Percentiles rank a stretch among this genome's conserved stretches.
These are phyloP conservation scores for Barnettozyma siamensis DNA, from an alignment of 805 yeast species.

Conservation along the genomic window DNA sequence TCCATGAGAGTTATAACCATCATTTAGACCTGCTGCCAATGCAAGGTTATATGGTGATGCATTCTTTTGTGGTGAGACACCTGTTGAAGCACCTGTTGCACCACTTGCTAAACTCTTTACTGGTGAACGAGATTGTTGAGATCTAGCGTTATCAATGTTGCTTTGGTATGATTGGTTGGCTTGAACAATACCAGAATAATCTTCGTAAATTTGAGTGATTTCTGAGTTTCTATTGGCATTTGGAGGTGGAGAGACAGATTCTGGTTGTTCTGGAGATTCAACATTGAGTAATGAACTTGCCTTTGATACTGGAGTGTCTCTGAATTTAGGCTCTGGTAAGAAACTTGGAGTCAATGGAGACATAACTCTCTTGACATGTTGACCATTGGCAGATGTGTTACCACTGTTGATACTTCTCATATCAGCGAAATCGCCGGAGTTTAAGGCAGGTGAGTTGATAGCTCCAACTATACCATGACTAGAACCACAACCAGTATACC, in stretches of 20 bases:
- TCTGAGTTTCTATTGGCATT: slow-evolving; percentile 23
- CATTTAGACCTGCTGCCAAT: slow-evolving; percentile 7
- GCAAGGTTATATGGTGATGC: slow-evolving; percentile 5
- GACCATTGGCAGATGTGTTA: background rate
- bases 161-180: slow-evolving; percentile 3
- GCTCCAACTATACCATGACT: slow-evolving; percentile 58
- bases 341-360: slow-evolving; percentile 34
- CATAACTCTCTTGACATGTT: slow-evolving; percentile 17
- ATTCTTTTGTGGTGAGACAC: background rate
- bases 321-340: slow-evolving; percentile 29
- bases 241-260: slow-evolving; percentile 12
- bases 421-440: slow-evolving; percentile 28
- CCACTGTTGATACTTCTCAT: slow-evolving; percentile 10
- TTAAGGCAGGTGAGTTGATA: slow-evolving; percentile 41
- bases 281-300: slow-evolving; percentile 15
- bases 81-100: background rate
- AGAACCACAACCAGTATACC: slow-evolving; percentile 78
- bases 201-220: slow-evolving; percentile 28
- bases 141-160: background rate
- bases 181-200: slow-evolving; percentile 24
- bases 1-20: slow-evolving; percentile 11
- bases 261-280: slow-evolving; percentile 15
- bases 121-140: background rate
- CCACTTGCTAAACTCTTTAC: background rate
- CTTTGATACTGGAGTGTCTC: slow-evolving; percentile 21